A percentile compares a stretch with the other conserved stretches of the same genome.
phyloP scores from a whole-genome alignment of 805 yeast genomes.

The Starmerella stellata region DNA sequence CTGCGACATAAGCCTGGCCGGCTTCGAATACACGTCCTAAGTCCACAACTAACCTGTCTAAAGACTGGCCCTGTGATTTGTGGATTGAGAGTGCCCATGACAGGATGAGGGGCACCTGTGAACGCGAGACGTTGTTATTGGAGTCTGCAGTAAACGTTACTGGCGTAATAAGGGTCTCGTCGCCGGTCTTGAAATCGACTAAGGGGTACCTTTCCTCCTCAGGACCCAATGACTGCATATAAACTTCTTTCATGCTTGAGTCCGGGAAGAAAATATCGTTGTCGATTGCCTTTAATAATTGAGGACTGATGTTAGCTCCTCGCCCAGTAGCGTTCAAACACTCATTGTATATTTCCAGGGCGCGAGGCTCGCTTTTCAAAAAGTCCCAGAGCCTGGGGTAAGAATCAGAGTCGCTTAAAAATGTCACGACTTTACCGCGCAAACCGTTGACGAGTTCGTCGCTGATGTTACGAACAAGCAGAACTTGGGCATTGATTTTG shows the following conservation, averaged over 20 bases:
- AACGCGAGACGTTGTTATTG: constrained; percentile 40
- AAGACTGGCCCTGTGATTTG: constrained; percentile 87
- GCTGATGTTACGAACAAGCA: constrained; percentile 59
- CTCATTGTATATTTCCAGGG: constrained; percentile 13
- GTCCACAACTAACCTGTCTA: constrained; percentile 60
- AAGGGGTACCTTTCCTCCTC: constrained; percentile 8
- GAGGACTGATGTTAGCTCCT: constrained; percentile 27
- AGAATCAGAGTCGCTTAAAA: constrained; percentile 22
- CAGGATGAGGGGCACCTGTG: constrained; percentile 65
- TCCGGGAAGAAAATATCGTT: neutral
- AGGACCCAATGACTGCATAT: constrained; percentile 5
- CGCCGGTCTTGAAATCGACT: constrained; percentile 14
- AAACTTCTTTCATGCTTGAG: neutral
- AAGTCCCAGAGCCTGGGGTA: neutral
- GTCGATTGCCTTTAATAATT: neutral
- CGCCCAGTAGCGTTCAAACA: constrained; percentile 2
- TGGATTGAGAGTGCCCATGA: constrained; percentile 96
- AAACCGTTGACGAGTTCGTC: constrained; percentile 73
- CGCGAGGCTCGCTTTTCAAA: constrained; percentile 2
- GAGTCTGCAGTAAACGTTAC: constrained; percentile 8
- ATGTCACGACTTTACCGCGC: constrained; percentile 51
- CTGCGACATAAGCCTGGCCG: constrained; percentile 93
- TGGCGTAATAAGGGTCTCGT: constrained; percentile 9
- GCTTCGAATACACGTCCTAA: constrained; percentile 59
- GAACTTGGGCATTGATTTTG: constrained; percentile 79